Base-by-base conservation (phyloP, 2,329 filamentous ascomycete species). In the Leptosphaerulina australis region DNA sequence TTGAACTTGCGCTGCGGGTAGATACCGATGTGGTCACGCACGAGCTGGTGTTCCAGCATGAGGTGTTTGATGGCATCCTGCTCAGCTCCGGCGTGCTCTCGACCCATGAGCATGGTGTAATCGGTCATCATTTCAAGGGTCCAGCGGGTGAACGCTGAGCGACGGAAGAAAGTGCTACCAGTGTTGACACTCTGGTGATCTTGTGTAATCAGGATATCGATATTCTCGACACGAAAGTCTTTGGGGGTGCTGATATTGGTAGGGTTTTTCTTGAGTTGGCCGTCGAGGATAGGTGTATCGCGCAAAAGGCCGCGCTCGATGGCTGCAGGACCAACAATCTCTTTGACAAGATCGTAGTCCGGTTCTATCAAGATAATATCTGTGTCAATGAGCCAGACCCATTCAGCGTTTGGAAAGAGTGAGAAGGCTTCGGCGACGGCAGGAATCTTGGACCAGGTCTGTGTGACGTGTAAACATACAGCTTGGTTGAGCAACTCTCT, bases 301-400 rank as follows among this genome's bases (percentile, higher is more conserved):
- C 60, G 61, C 63, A 69, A 62, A 2, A 64, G 49, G 29, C 60
- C 66, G 14, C 53, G 57, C 21, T 63, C 46, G 35, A 74, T 60
- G 31, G 67, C 70, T 4, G 55, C 51, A 11, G 74, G 72, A 8
- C 64, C 60, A 8, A 75, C 58, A n/a, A 74, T 56, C 12, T 67
- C 56, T 11, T 60, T 39, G 26, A 65, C 63, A 17, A 76, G 58
- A 46, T 68, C 60, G 40, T 67, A 61, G 15, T 61, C 53, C 22
- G 71, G 72, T 6, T 62, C 67, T 73, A 75, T 76, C 34, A 76
- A 58, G 48, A 76, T 69, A 18, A 74, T 72, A 58, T 76, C 73
- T 25, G 73, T 66, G 56, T 76, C 73, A 43, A 75, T 63, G 50
- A 74, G 72, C 70, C 72, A 75, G 31, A 76, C 56, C 73, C 73